Percentiles rank a stretch among this genome's conserved stretches.
Conservation (phyloP, 73 alveolate genomes). For the Tetrahymena thermophila region DNA sequence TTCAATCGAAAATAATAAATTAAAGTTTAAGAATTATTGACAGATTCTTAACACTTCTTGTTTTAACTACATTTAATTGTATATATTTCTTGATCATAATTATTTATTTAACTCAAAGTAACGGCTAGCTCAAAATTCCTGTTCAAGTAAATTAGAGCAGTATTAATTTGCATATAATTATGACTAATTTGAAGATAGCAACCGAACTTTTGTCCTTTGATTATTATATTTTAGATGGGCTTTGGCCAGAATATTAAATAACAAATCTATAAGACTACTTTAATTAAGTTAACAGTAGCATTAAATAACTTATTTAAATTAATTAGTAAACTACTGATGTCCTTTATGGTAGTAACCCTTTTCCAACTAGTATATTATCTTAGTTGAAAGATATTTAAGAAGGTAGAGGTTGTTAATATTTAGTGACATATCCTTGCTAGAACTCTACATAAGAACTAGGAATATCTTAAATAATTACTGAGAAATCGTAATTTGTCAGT, state of each 20-base stretch:
- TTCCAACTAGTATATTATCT: not conserved
- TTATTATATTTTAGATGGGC: not conserved
- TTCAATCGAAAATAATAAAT: not conserved
- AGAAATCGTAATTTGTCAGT: not conserved
- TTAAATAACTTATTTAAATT: not conserved
- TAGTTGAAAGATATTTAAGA: not conserved
- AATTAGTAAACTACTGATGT: not conserved
- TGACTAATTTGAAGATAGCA: not conserved
- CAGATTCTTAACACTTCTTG: not conserved
- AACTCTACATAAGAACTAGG: not conserved
- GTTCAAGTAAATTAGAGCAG: not conserved
- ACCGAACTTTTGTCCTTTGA: not conserved
- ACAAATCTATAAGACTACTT: not conserved
- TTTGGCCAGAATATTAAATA: not conserved
- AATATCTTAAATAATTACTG: not conserved
- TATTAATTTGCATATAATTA: not conserved
- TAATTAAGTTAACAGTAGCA: not conserved
- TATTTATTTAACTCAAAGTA: not conserved
- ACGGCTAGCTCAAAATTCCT: not conserved
- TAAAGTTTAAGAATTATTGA: not conserved
- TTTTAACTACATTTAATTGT: not conserved
- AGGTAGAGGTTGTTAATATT: not conserved
- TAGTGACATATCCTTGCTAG: not conserved
- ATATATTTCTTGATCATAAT: not conserved
- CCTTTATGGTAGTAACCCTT: not conserved